These are phyloP conservation scores for Jamesozyma piceae DNA, from an alignment of 805 yeast species.

Conservation along the genomic window DNA sequence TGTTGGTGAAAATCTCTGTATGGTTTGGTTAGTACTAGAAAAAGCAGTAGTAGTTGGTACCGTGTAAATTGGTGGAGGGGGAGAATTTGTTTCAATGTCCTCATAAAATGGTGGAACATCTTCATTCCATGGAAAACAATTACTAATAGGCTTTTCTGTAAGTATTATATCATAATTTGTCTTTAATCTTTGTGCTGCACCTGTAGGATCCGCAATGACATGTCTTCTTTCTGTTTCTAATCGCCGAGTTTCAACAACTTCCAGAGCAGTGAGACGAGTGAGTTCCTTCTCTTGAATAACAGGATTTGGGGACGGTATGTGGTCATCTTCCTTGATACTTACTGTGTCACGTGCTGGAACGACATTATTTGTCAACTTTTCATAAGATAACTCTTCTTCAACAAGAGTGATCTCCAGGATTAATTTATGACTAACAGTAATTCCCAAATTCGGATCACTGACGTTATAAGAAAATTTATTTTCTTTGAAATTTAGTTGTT, in stretches of 20 bases:
- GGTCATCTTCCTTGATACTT: background rate
- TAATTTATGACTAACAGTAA: background rate
- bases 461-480: background rate
- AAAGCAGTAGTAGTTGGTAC: too few relatives aligned
- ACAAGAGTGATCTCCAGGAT: slow-evolving; percentile 1
- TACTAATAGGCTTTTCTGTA: background rate
- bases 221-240: background rate
- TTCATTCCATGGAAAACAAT: slow-evolving; percentile 1
- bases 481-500: background rate
- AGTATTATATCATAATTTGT: background rate
- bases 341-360: background rate
- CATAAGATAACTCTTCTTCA: slow-evolving; percentile 4
- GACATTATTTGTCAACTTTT: background rate
- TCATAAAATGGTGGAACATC: slow-evolving; percentile 4
- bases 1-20: background rate
- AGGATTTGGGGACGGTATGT: background rate
- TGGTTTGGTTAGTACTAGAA: too few relatives aligned
- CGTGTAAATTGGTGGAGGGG: slow-evolving; percentile 2
- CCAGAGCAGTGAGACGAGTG: background rate
- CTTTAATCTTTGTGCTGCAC: slow-evolving; percentile 1
- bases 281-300: background rate
- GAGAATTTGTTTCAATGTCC: background rate
- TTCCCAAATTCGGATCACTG: background rate
- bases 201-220: slow-evolving; percentile 2
- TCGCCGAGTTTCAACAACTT: background rate